These are phyloP conservation scores for Rhododendron henanense DNA, from an alignment of 148 eudicot species.

Conservation along the genomic window DNA sequence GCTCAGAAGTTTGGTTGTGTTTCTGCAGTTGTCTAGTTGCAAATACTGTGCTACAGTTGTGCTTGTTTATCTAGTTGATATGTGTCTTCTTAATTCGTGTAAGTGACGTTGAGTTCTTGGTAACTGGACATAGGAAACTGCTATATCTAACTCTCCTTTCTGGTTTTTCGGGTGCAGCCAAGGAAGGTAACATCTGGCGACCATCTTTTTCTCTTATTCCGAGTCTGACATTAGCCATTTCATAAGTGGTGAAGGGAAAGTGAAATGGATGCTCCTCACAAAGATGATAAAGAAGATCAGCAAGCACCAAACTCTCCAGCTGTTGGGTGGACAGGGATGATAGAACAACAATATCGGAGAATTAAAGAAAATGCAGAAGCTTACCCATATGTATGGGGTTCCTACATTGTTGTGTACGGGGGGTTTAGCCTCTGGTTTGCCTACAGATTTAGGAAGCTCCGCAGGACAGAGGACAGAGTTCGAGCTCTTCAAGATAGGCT, in stretches of 20 bases:
- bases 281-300: slow-evolving; percentile 25
- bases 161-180: not conserved
- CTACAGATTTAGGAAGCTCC: slow-evolving; percentile 76
- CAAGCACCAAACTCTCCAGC: slow-evolving; percentile 26
- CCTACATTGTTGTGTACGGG: slow-evolving; percentile 76
- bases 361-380: slow-evolving; percentile 67
- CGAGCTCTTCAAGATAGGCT: slow-evolving; percentile 70
- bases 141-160: not conserved
- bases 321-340: slow-evolving; percentile 29
- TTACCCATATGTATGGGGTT: slow-evolving; percentile 85
- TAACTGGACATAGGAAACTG: not conserved
- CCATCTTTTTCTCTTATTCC: not conserved
- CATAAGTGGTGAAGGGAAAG: not conserved
- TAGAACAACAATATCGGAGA: slow-evolving; percentile 47
- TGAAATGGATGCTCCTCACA: slow-evolving; percentile 37
- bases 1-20: not conserved
- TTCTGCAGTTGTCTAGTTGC: not conserved
- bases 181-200: not conserved
- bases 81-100: not conserved
- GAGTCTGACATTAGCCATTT: not conserved
- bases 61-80: slow-evolving; percentile 7
- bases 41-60: not conserved
- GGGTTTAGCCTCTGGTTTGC: slow-evolving; percentile 76
- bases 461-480: slow-evolving; percentile 71
- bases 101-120: not conserved